Conservation (phyloP, 2,329 filamentous ascomycete genomes). For the Endothia cerciana region DNA sequence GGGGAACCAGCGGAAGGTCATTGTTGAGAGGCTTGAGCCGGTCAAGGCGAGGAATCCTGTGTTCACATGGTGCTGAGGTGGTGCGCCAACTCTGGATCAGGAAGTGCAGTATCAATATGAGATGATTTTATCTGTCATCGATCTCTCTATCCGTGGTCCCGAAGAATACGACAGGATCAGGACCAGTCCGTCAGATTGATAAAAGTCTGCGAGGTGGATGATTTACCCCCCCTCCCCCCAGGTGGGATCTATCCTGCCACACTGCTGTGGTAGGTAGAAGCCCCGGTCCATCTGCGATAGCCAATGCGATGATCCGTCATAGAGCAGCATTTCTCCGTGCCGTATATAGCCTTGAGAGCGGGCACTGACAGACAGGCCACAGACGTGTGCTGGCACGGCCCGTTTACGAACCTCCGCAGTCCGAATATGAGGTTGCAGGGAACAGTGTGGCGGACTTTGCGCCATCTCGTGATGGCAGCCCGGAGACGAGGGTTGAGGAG, state of each 20-base stretch:
- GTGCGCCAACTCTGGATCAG: neutral
- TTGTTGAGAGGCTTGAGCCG: slow-evolving; percentile 93
- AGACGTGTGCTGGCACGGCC: no score
- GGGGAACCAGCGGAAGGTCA: slow-evolving; percentile 87
- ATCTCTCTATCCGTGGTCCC: neutral
- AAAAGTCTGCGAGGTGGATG: neutral
- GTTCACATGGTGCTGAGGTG: slow-evolving; percentile 87
- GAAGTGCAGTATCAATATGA: neutral
- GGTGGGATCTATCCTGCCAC: neutral
- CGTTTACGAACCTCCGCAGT: no score
- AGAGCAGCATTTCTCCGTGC: no score
- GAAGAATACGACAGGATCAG: neutral
- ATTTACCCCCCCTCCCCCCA: neutral
- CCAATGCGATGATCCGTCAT: no score
- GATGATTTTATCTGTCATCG: neutral
- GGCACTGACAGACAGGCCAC: no score
- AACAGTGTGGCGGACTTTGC: no score
- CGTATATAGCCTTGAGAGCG: no score
- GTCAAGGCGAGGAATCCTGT: slow-evolving; percentile 95
- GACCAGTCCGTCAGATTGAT: neutral
- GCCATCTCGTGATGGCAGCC: no score
- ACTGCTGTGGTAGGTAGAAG: no score
- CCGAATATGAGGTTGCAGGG: no score
- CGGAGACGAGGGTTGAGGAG: no score
- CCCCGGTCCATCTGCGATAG: no score